A percentile compares a stretch with the other conserved stretches of the same genome.
Conservation (phyloP, 768 basidiomycete genomes). For the Lactarius psammicola region DNA sequence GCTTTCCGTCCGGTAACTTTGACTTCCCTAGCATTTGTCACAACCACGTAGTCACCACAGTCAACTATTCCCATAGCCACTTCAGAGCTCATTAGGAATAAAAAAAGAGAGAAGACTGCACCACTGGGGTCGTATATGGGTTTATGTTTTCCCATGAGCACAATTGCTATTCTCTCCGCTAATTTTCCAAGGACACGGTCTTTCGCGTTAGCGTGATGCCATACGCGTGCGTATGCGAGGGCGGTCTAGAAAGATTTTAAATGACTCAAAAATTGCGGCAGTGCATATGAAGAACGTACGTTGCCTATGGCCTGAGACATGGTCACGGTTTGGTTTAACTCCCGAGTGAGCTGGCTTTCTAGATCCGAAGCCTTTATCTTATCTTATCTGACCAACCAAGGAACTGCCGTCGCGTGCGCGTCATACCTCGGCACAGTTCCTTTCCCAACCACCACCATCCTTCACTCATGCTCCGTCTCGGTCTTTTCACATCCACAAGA, state of each 20-base stretch:
- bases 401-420: neutral
- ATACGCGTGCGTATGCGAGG: conserved; percentile 90
- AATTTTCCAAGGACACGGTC: conserved; percentile 93
- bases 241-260: conserved; percentile 61
- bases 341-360: neutral
- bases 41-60: conserved; percentile 96
- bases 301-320: conserved; percentile 87
- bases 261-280: neutral
- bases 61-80: conserved; percentile 57
- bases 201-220: conserved; percentile 93
- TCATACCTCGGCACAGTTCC: conserved; percentile 12
- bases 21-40: conserved; percentile 83
- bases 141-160: conserved; percentile 99
- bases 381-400: conserved; percentile 12
- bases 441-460: conserved; percentile 11
- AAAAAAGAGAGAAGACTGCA: conserved; percentile 39
- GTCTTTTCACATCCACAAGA: conserved; percentile 29
- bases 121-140: conserved; percentile 93
- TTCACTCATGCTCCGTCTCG: conserved; percentile 33
- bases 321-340: neutral
- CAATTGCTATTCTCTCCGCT: conserved; percentile 89
- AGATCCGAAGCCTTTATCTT: conserved; percentile 7
- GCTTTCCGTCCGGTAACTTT: conserved; percentile 88
- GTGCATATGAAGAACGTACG: conserved; percentile 43
- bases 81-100: neutral